These are phyloP conservation scores for Neonectria sp. DNA, from an alignment of 2,329 filamentous ascomycete genomes.

Conservation along the genomic window DNA sequence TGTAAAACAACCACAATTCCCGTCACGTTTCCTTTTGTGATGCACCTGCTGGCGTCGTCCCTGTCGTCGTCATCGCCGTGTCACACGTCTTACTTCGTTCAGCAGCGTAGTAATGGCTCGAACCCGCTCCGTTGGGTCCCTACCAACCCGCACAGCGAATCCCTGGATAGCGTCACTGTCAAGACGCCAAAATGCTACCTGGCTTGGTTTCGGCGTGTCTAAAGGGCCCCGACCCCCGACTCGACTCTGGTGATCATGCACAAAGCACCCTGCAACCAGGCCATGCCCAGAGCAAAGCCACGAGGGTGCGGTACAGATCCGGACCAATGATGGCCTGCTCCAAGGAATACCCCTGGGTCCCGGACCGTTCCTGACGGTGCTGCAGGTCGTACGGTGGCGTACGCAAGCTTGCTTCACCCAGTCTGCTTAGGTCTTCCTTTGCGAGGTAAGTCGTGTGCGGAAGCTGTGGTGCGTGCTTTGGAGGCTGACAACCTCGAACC, in stretches of 20 bases:
- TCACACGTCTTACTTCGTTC: not conserved
- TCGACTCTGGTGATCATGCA: not conserved
- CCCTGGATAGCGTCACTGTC: not conserved
- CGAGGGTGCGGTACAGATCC: slow-evolving; percentile 15
- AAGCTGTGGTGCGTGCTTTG: slow-evolving; percentile 16
- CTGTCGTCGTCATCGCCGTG: not conserved
- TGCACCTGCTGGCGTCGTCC: not conserved
- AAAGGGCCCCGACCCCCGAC: not conserved
- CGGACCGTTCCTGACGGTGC: slow-evolving; percentile 2
- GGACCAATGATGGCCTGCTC: slow-evolving; percentile 22
- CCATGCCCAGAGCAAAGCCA: not conserved
- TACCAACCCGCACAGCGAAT: not conserved
- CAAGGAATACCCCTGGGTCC: slow-evolving; percentile 14
- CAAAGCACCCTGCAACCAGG: not conserved
- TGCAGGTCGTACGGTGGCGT: slow-evolving; percentile 32
- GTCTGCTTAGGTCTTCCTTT: not conserved
- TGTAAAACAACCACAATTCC: not conserved
- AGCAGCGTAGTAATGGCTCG: not conserved
- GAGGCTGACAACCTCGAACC: not conserved
- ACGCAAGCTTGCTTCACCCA: slow-evolving; percentile 1
- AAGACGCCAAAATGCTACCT: slow-evolving; percentile 1
- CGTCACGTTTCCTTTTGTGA: not conserved
- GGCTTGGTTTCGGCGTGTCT: not conserved
- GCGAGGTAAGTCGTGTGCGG: not conserved
- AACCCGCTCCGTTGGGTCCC: slow-evolving; percentile 2